Base-by-base conservation (phyloP, 2,329 filamentous ascomycete genomes). In the Fusarium lateritium region DNA sequence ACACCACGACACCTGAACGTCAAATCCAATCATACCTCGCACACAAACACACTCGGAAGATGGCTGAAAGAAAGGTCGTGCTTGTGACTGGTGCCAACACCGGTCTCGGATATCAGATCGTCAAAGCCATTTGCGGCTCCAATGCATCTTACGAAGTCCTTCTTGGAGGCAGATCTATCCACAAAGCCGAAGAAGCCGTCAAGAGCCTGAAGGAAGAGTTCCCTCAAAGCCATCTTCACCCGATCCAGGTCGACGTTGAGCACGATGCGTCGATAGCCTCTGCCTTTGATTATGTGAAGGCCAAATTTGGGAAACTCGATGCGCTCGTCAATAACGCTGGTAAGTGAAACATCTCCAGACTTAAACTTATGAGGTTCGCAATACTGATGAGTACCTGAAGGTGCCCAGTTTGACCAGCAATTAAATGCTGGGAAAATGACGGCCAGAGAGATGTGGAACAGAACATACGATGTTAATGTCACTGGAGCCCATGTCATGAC, bases 21-120 rank as follows among this genome's bases (percentile, higher is more conserved):
- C 26, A 8, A 28, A 28, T 3, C 26, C 26, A 3, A 28, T 28
- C 26, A 28, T 5, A 31, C 10, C 28, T 13, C 10, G 13, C 9
- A 1, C 28, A 13, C 2, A 13, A 31, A 31, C 28, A 31, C 10
- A 31, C 11, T 51, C 6, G 3, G 24, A 33, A 26, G 4, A 56
- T 56, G 53, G 22, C 39, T 17, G 15, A 24, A 51, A 19, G 17
- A 17, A 56, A 40, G 15, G 33, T 56, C 11, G 34, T 56, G 3
- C 34, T 56, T 40, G 44, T 51, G 6, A 56, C 44, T 6, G 53
- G 53, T 14, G 53, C 53, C 19, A 56, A 56, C 53, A 50, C 33
- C 2, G 53, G 53, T 24, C 44, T 56, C 6, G 44, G 53, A 0
- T 40, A 40, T 15, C 8, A 56, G 14, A 56, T 33, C 3, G 8